phyloP scores from a whole-genome alignment of 2,329 filamentous ascomycete species.

The Botryotinia narcissicola region DNA sequence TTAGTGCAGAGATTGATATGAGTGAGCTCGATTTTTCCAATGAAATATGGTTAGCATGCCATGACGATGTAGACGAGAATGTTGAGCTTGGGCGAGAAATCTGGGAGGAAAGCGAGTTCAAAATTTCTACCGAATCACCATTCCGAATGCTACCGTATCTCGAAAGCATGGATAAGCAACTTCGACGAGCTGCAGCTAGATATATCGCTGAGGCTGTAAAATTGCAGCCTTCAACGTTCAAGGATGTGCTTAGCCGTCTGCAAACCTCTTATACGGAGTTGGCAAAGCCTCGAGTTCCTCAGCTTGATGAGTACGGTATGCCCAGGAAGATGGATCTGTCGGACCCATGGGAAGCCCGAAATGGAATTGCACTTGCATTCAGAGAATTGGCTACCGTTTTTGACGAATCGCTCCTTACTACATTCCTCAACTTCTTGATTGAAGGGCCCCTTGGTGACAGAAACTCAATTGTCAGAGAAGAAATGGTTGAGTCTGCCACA shows the following conservation, averaged over 20 bases:
- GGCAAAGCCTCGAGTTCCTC: slow-evolving; percentile 76
- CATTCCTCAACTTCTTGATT: slow-evolving; percentile 82
- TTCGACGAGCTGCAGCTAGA: slow-evolving; percentile 79
- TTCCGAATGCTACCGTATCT: slow-evolving; percentile 73
- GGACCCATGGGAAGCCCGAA: slow-evolving; percentile 88
- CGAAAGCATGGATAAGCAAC: slow-evolving; percentile 73
- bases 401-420: slow-evolving; percentile 65
- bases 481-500: slow-evolving; percentile 91
- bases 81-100: slow-evolving; percentile 79
- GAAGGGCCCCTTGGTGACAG: slow-evolving; percentile 86
- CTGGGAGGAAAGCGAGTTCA: slow-evolving; percentile 89
- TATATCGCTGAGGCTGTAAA: slow-evolving; percentile 73
- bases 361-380: slow-evolving; percentile 85
- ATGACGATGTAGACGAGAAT: slow-evolving; percentile 89
- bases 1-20: slow-evolving; percentile 88
- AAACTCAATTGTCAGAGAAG: slow-evolving; percentile 71
- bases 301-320: slow-evolving; percentile 93
- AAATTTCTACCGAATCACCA: slow-evolving; percentile 64
- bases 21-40: slow-evolving; percentile 82
- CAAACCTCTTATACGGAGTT: slow-evolving; percentile 72
- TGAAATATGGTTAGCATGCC: slow-evolving; percentile 89
- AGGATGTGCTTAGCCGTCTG: slow-evolving; percentile 61
- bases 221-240: slow-evolving; percentile 57
- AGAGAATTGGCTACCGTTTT: slow-evolving; percentile 75
- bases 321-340: slow-evolving; percentile 81